These are phyloP conservation scores for Eucalyptus cloeziana DNA, from an alignment of 345 rosid species.

Conservation along the genomic window DNA sequence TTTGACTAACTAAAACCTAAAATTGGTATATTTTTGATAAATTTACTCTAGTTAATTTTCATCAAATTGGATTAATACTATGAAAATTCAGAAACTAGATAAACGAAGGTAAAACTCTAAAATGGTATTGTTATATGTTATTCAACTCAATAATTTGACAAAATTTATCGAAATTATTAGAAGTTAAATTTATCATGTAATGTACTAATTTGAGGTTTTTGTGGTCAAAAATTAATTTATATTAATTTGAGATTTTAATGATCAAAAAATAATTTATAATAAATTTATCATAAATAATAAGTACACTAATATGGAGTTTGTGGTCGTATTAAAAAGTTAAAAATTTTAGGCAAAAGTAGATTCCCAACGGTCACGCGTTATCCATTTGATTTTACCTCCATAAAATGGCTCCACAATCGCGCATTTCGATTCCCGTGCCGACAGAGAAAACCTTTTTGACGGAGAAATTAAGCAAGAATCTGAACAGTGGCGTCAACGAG, in stretches of 20 bases:
- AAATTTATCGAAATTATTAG: too few species aligned
- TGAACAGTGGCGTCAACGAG: neutral
- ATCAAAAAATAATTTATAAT: too few species aligned
- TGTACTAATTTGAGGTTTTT: too few species aligned
- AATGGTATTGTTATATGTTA: too few species aligned
- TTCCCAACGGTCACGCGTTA: neutral
- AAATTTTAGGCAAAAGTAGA: neutral
- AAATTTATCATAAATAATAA: fast-evolving
- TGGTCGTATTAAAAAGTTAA: neutral
- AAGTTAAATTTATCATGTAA: too few species aligned
- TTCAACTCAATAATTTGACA: too few species aligned
- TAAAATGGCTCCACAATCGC: neutral
- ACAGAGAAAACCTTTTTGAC: neutral
- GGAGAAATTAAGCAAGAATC: neutral
- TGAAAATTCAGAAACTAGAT: fast-evolving
- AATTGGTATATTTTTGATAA: too few species aligned
- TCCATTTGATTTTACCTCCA: neutral
- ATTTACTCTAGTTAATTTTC: too few species aligned
- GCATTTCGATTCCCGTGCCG: neutral
- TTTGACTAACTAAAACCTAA: too few species aligned
- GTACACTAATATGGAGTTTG: fast-evolving
- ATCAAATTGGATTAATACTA: too few species aligned
- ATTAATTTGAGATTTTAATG: too few species aligned
- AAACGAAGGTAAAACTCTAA: fast-evolving
- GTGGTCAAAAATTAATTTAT: too few species aligned